phyloP scores from a whole-genome alignment of 2,329 filamentous ascomycete genomes.

The Penicillium hordei region DNA sequence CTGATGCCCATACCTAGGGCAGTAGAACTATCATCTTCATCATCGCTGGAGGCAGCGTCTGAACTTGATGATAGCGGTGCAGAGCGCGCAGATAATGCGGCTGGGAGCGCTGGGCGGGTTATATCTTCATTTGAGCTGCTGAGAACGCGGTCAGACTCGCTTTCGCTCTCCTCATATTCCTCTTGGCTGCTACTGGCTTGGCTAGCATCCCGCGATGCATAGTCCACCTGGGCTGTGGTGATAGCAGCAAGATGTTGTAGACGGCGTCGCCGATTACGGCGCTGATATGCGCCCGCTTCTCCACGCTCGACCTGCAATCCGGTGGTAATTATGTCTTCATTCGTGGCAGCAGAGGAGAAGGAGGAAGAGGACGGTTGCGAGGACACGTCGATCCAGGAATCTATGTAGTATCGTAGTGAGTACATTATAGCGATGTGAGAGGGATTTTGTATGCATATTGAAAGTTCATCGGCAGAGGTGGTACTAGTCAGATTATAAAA shows the following conservation, averaged over 20 bases:
- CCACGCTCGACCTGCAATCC: slow-evolving; percentile 73
- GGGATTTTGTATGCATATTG: slow-evolving; percentile 21
- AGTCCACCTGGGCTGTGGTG: slow-evolving; percentile 43
- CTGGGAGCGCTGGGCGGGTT: slow-evolving; percentile 26
- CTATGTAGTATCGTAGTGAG: slow-evolving; percentile 57
- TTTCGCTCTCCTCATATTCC: slow-evolving; percentile 92
- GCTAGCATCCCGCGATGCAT: slow-evolving; percentile 47
- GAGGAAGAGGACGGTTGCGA: slow-evolving; percentile 94
- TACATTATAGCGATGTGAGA: slow-evolving; percentile 35
- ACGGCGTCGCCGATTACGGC: slow-evolving; percentile 57
- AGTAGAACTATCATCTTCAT: slow-evolving; percentile 77
- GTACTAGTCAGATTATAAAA: slow-evolving; percentile 18
- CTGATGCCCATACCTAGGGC: slow-evolving; percentile 68
- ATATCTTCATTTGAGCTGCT: slow-evolving; percentile 64
- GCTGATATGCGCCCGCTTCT: slow-evolving; percentile 50
- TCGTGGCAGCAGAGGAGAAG: slow-evolving; percentile 68
- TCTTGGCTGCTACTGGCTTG: slow-evolving; percentile 74
- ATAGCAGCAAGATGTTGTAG: slow-evolving; percentile 36
- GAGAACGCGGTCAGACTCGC: slow-evolving; percentile 73
- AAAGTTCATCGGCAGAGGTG: slow-evolving; percentile 17
- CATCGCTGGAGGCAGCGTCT: slow-evolving; percentile 45
- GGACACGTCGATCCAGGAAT: slow-evolving; percentile 94
- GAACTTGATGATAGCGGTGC: slow-evolving; percentile 28
- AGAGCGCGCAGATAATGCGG: slow-evolving; percentile 25
- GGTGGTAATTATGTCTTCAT: slow-evolving; percentile 87